Evolutionary conservation across 2,329 filamentous ascomycete genomes (phyloP), one percentile per base, ranked within the genome.

Genomic region (Neurospora crassa): DNA sequence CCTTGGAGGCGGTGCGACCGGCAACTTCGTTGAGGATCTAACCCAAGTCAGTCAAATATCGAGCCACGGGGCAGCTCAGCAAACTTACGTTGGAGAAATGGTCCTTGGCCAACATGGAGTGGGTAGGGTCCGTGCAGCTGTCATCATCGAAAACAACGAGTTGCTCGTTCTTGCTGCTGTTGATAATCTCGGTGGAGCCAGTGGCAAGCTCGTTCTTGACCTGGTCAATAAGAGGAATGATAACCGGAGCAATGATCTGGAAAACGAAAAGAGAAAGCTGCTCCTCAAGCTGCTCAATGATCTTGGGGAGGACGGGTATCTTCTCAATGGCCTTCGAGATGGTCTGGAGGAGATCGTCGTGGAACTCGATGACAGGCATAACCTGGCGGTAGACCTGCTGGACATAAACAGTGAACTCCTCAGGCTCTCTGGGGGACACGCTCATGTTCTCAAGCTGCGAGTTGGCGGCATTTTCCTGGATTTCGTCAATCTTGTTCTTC

Each of bases 61-160:
- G 20, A 40, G 74, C 73, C 42, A 69, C n/a, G 67, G 53, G n/a
- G 10, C 29, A 63, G 29, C 2, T 24, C 34, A 4, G 53, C 4
- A 43, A 12, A 76, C 85, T 81, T 79, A 91, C 85, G 78, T 96
- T 96, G 74, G 91, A 92, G 80, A 97, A 97, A 81, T 97, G 94
- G 77, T 97, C 94, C 83, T 97, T 97, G 72, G 93, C 94, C 69
- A 97, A 84, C 94, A 97, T 97, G 24, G 93, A 96, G 83, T 97
- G 94, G 1, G 94, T 97, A 0, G 94, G 95, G 78, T 97, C 91
- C 24, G 89, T 89, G 74, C 84, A 91, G 69, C 87, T 74, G 78
- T 96, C 91, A 75, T 97, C 90, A 67, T 92, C 82, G 81, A 97
- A 97, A 68, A 97, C 93, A 75, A 96, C 87, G 77, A 92, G 89